Evolutionary conservation across 805 yeast genomes (phyloP), one percentile per base, ranked within the genome.

Genomic region (Kodamaea laetipori): DNA sequence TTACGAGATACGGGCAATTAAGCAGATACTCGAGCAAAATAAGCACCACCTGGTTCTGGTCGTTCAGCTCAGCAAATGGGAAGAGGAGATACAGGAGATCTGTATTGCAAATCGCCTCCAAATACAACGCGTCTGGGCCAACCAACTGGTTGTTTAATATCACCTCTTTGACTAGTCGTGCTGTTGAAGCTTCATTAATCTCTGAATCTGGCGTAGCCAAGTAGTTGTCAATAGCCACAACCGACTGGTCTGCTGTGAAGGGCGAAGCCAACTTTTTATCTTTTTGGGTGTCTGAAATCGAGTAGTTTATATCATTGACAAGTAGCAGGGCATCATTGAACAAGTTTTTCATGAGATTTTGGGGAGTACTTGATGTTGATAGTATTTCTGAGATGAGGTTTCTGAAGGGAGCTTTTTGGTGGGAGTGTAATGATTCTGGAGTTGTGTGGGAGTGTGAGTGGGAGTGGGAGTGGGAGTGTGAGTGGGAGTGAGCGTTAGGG

Each of bases 1-100:
- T 49, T 18, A 60, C 46, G 19, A 60, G 45, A 38, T 55, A 57
- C 16, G 57, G 51, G 39, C 61, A 58, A 8, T 47, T 45, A 16
- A 43, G 40, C 55, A 51, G 53, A 48, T 55, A 58, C 18, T 48
- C 49, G 32, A 60, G 50, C 16, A 60, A 48, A 16, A 60, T 45
- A 36, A 57, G 56, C 15, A 65, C 58, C 17, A 63, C 71, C 41
- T 60, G 67, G 49, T 69, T 69, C 24, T 55, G 45, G 38, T 63
- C 71, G 9, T 64, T 53, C 37, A 63, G 59, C 12, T 61, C 50
- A 1, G 72, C 71, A 53, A 66, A 67, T 6, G 75, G 75, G 45
- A 63, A 67, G 15, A 69, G 39, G 34, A 59, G 63, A 45, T 44
- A 61, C 30, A 64, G 56, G n/a, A 66, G 46, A n/a, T 57, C 57